Base-by-base conservation (phyloP, 2,329 filamentous ascomycete species). In the Aspergillus sp. region DNA sequence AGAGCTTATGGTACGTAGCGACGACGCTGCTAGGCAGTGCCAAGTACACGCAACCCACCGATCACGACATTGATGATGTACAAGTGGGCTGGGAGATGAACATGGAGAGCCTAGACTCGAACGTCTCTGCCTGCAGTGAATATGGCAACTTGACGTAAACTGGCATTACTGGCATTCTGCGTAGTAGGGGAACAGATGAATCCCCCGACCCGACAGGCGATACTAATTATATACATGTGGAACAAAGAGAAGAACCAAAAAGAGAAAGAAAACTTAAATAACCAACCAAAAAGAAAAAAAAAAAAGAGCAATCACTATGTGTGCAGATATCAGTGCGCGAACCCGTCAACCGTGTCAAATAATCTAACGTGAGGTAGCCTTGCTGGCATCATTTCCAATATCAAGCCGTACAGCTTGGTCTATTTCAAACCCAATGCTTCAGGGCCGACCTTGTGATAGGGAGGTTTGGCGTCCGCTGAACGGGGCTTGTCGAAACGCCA, bases 401-500 rank as follows among this genome's bases (percentile, higher is more conserved):
- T 22, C 19, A 10, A 5, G 10, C 6, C 5, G 6, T 22, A 10
- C 5, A 22, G 10, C 10, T 6, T 22, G 6, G 5, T 47, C 35
- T 41, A 34, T 15, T 35, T 39, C 14, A 61, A 34, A 4, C 64
- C 64, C n/a, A 67, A 44, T 7, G 61, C 63, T 30, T 58, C 49
- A 14, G 49, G 48, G 15, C 59, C 61, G 33, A 51, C 48, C 33
- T 55, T 52, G 44, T 66, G 58, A 43, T 66, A 68, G 7, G 64
- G 64, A 8, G 57, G 55, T 34, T 52, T 48, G 14, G 63, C 62
- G 41, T 44, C 54, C n/a, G 48, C 49, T 5, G 67, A 71, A 49
- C 71, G 72, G 36, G 64, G 54, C 41, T 67, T 56, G 55, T 81
- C 75, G 53, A 80, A 84, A 37, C 74, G 64, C 80, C 80, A 85